Evolutionary conservation across 2,329 filamentous ascomycete genomes (phyloP), one percentile per base, ranked within the genome.

Genomic region (Calonectria pseudoturangicola): DNA sequence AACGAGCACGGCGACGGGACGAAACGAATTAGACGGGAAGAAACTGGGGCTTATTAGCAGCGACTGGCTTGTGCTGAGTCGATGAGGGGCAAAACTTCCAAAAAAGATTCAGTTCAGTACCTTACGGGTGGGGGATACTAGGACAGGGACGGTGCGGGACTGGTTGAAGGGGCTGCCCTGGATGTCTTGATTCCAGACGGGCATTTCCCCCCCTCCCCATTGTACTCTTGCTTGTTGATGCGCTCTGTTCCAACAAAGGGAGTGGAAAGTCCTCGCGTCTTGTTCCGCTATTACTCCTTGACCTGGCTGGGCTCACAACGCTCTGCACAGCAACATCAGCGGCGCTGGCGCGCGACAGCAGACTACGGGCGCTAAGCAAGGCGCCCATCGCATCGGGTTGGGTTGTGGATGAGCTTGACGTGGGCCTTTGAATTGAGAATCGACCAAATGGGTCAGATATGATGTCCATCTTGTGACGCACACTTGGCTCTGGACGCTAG

Each of bases 331-430:
- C 47, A 68, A 41, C 67, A 66, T 48, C 71, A 62, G 63, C 56
- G 66, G 67, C 54, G 58, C 50, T 66, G 60, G 68, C 64, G 67
- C 48, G 30, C 70, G 70, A 58, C 50, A 77, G 66, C 69, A 76
- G 69, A 36, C 51, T 64, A 72, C 78, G 78, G 78, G 75, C 78
- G 79, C 78, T 80, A 80, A 73, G 75, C 62, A 79, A 77, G 56
- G 68, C 73, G 66, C 45, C 77, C 76, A 76, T 58, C 62, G 71
- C 74, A 71, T 76, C 70, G 78, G 78, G 78, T 72, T 75, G 62
- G 48, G 25, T 30, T 70, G 68, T 68, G 64, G 64, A 48, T 60
- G 58, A 66, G 43, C 43, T 41, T 33, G 63, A 30, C 63, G 30
- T 43, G 63, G 63, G 48, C 30, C 63, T 51, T 43, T 30, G 21